A percentile compares a stretch with the other conserved stretches of the same genome.
These are phyloP conservation scores for sunflower (Helianthus annuus) DNA, from an alignment of 129 eudicot genomes.

Conservation along the genomic window HanXRQr2.0-SUNRISE NC_035438.2:30803865-30804364, in stretches of 20 bases:
- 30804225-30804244: background rate
- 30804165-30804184: conserved; percentile 79
- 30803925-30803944: conserved; percentile 59
- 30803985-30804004: background rate
- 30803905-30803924: conserved; percentile 74
- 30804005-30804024: conserved; percentile 4
- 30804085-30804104: conserved; percentile 96
- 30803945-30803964: conserved; percentile 53
- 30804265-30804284: conserved; percentile 73
- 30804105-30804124: conserved; percentile 90
- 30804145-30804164: conserved; percentile 95
- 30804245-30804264: background rate
- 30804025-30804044: conserved; percentile 5
- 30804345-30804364: conserved; percentile 83
- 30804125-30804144: conserved; percentile 99
- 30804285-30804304: conserved; percentile 95
- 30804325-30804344: conserved; percentile 83
- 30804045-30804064: conserved; percentile 49
- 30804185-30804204: background rate
- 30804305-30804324: conserved; percentile 97
- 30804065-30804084: conserved; percentile 92
- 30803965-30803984: background rate
- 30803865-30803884: conserved; percentile 6
- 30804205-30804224: background rate
- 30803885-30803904: conserved; percentile 50